Evolutionary conservation across 2,329 filamentous ascomycete species (phyloP).

Genomic region (Sclerotinia nivalis): DNA sequence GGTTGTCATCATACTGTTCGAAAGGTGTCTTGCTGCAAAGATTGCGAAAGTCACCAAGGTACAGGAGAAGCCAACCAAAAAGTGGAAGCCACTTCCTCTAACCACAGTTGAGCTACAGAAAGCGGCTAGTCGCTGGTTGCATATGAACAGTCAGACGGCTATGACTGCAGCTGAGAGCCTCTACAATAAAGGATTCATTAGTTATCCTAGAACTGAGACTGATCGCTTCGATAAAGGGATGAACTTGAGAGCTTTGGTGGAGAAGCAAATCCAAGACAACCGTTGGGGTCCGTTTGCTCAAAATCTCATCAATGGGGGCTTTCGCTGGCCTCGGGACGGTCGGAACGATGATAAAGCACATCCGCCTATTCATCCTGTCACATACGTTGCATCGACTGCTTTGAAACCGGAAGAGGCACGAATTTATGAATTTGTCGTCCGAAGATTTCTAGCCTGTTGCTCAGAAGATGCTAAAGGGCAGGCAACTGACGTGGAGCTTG

Average conservation of each 20-base stretch:
- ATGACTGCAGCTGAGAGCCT: conserved; percentile 86
- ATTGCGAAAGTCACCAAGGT: conserved; percentile 80
- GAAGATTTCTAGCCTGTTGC: conserved; percentile 92
- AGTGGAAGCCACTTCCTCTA: conserved; percentile 89
- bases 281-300: conserved; percentile 82
- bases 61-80: conserved; percentile 86
- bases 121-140: conserved; percentile 83
- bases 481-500: conserved; percentile 81
- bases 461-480: conserved; percentile 90
- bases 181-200: conserved; percentile 95
- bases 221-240: conserved; percentile 93
- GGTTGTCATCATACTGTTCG: conserved; percentile 77
- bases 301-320: conserved; percentile 70
- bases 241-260: conserved; percentile 74
- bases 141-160: conserved; percentile 86
- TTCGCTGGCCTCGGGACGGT: conserved; percentile 78
- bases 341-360: conserved; percentile 95
- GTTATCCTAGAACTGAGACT: conserved; percentile 95
- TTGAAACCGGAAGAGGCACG: conserved; percentile 69
- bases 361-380: conserved; percentile 93
- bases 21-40: conserved; percentile 76
- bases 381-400: conserved; percentile 65
- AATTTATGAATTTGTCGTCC: conserved; percentile 89
- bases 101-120: conserved; percentile 98
- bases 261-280: conserved; percentile 77